Base-by-base conservation (phyloP, 371 early-diverging fungal genomes). In the Phascolomyces articulosus region DNA sequence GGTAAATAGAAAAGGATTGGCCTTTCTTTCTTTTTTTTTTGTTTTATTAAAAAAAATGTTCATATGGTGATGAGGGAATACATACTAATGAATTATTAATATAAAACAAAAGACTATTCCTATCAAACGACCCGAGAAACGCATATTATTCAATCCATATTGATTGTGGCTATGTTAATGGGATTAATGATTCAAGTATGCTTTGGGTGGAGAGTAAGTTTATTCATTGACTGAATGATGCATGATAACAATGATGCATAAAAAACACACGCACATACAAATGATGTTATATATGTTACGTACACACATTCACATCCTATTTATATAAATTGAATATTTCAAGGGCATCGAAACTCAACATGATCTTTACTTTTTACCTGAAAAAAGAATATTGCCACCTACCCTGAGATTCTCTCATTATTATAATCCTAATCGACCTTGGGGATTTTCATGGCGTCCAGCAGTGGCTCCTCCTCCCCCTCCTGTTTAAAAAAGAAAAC, bases 61-160 rank as follows among this genome's bases (percentile, higher is more conserved):
- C n/a, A 24, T 21, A 8, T 49, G 23, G 8, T 49, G 23, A 49
- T 49, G 18, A 10, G 18, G 49, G 18, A n/a, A n/a, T n/a, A n/a
- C n/a, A n/a, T n/a, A 34, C 11, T 34, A 9, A 34, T 34, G 0
- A 34, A 34, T 11, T 9, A 34, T 9, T 34, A 2, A 21, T 15
- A 24, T 57, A 10, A 28, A 27, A 15, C 27, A 24, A 28, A 60
- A 71, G 72, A 29, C 1, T 55, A 70, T 53, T 27, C 16, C 1
- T 75, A 69, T 60, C 44, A 47, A 7, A 55, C 64, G 20, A 55
- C 63, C 23, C 64, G 72, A 23, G 74, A 73, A 24, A 69, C 60
- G 0, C 63, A 63, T 34, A 76, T 76, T 47, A 73, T 76, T 62
- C 77, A 76, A 55, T 47, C 66, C 1, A 59, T 63, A 21, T 24